Evolutionary conservation across 1,284 basidiomycete species (phyloP).

Genomic region (Tausonia pullulans): DNA sequence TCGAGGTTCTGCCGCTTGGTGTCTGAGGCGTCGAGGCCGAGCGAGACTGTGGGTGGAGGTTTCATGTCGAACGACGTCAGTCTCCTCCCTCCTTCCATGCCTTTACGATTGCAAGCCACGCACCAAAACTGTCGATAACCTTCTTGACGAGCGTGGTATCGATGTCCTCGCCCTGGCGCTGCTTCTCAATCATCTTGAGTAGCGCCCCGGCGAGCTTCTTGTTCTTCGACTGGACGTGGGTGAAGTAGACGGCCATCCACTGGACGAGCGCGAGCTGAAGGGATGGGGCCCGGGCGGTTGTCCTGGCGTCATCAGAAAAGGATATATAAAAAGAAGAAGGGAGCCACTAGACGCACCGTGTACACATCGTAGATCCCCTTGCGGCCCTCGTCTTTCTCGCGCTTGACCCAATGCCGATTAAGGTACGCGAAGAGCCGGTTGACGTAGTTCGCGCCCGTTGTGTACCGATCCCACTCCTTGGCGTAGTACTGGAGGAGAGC

Average conservation of each 20-base stretch:
- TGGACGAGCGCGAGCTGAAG: slow-evolving; percentile 80
- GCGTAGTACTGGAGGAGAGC: slow-evolving; percentile 86
- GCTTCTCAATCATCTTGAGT: slow-evolving; percentile 77
- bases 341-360: slow-evolving; percentile 53
- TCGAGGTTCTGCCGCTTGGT: slow-evolving; percentile 86
- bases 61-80: background rate
- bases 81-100: background rate
- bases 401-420: slow-evolving; percentile 98
- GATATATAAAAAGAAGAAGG: background rate
- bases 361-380: slow-evolving; percentile 93
- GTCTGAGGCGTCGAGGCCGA: slow-evolving; percentile 86
- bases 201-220: slow-evolving; percentile 77
- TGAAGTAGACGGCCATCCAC: slow-evolving; percentile 90
- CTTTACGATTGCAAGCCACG: slow-evolving; percentile 17
- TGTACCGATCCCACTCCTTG: slow-evolving; percentile 89
- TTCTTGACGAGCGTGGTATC: slow-evolving; percentile 91
- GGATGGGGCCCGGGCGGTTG: background rate
- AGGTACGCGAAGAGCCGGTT: slow-evolving; percentile 93
- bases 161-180: slow-evolving; percentile 88
- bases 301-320: background rate
- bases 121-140: slow-evolving; percentile 81
- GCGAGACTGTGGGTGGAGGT: slow-evolving; percentile 50
- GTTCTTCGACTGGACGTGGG: slow-evolving; percentile 66
- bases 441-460: slow-evolving; percentile 90
- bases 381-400: slow-evolving; percentile 93